Evolutionary conservation across 192 early-diverging fungal genomes (phyloP).

Genomic region (Fimicolochytrium jonesii): DNA sequence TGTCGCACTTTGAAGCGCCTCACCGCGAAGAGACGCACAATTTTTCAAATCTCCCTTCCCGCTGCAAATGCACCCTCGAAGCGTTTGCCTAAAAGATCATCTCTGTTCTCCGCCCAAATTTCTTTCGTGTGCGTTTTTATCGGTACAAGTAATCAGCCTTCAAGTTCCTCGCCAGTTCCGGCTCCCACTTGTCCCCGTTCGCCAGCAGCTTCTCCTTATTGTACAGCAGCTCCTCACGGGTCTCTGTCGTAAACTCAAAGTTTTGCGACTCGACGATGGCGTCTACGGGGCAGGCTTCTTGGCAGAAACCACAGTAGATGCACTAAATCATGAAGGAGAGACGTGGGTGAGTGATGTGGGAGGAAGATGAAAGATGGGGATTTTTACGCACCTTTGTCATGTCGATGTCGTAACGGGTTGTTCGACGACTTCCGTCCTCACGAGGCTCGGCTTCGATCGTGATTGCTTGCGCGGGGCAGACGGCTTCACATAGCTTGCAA

Average conservation of each 20-base stretch:
- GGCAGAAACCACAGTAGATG: constrained; percentile 96
- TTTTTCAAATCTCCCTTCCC: too few species aligned
- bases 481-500: constrained; percentile 96
- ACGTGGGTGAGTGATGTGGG: too few species aligned
- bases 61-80: too few species aligned
- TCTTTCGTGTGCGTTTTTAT: constrained; percentile 6
- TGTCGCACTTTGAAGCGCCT: too few species aligned
- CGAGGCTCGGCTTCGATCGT: constrained; percentile 96
- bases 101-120: neutral
- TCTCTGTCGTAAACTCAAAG: constrained; percentile 95
- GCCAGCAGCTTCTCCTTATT: constrained; percentile 94
- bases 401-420: constrained; percentile 97
- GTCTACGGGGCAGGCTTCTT: constrained; percentile 94
- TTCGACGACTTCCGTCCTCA: constrained; percentile 89
- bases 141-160: constrained; percentile 52
- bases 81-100: too few species aligned
- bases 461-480: constrained; percentile 97
- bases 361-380: too few species aligned
- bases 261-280: constrained; percentile 96
- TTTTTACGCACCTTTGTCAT: constrained; percentile 95
- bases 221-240: constrained; percentile 95
- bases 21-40: too few species aligned
- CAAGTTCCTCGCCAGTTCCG: constrained; percentile 53
- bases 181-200: constrained; percentile 98
- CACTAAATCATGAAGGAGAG: constrained; percentile 20